Evolutionary conservation across 495 filamentous ascomycete genomes (phyloP), one percentile per base, ranked within the genome.

Genomic region (Apiosordaria backusii): DNA sequence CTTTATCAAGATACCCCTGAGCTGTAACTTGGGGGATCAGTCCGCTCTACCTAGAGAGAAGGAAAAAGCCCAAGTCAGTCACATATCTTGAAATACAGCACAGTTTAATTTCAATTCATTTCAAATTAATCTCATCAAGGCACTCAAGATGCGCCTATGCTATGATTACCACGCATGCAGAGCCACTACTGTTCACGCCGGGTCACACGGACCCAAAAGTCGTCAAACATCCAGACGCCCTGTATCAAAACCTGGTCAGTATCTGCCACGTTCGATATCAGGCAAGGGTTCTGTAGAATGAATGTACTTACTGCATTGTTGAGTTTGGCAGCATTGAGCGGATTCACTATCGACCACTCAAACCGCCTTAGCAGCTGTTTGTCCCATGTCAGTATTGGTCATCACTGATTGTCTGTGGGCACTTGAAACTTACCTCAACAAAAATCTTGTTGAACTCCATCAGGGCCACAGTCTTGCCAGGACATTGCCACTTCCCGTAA

Each of bases 381-480:
- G 13, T 6, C 2, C 9, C 9, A 21, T 3, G 53, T 57, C 18
- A 57, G 53, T n/a, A 5, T 57, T 13, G 1, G 13, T 19, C 16
- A 21, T 26, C 57, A 16, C 18, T 26, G 3, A 25, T 25, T 15
- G 9, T 13, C 23, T 25, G 2, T 23, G 18, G 26, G 3, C 50
- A 57, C n/a, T n/a, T n/a, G n/a, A 22, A 19, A 53, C 64, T 50
- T 59, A 84, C 81, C 81, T 86, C 83, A 53, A 85, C 76, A 66
- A 86, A 72, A 2, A 77, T 67, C 75, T 86, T 87, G 61, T 81
- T 79, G 45, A 85, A 70, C 71, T 85, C 75, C 74, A 80, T 68
- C 27, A 66, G 50, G 4, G 76, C 75, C 50, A 80, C 68, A 0
- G 50, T 60, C 68, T 74, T 75, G 7, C 79, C 79, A 27, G 78